Conservation (phyloP, 768 basidiomycete species). For the Gloeophyllum trabeum region DNA sequence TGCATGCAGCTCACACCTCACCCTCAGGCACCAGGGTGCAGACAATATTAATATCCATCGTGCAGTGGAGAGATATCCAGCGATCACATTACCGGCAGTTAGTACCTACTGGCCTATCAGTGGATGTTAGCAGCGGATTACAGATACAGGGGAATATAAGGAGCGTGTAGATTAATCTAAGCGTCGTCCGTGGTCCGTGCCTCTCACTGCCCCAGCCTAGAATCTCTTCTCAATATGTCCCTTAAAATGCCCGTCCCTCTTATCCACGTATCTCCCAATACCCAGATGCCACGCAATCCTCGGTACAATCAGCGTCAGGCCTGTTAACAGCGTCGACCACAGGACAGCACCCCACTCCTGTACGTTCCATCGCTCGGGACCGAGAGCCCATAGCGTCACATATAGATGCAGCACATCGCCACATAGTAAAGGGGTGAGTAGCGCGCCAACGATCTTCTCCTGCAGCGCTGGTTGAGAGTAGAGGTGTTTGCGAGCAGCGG, state of each 20-base stretch:
- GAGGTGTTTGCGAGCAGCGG: slow-evolving; percentile 49
- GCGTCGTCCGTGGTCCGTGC: too few relatives aligned
- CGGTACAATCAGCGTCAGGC: slow-evolving; percentile 56
- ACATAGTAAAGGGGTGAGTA: slow-evolving; percentile 56
- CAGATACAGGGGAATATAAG: too few relatives aligned
- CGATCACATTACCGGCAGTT: too few relatives aligned
- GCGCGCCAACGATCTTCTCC: slow-evolving; percentile 55
- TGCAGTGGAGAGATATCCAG: too few relatives aligned
- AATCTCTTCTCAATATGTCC: too few relatives aligned
- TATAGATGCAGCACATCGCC: slow-evolving; percentile 59
- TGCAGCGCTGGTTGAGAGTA: slow-evolving; percentile 48
- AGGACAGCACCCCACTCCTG: slow-evolving; percentile 57
- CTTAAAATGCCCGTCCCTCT: slow-evolving; percentile 38
- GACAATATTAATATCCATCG: too few relatives aligned
- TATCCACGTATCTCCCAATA: slow-evolving; percentile 61
- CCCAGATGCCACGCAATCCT: slow-evolving; percentile 68
- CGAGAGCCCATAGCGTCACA: slow-evolving; percentile 66
- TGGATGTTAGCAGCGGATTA: too few relatives aligned
- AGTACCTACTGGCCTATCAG: too few relatives aligned
- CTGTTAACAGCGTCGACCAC: slow-evolving; percentile 54
- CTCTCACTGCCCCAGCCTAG: too few relatives aligned
- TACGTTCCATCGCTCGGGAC: slow-evolving; percentile 56
- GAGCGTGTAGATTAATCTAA: too few relatives aligned
- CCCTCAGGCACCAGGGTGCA: too few relatives aligned
- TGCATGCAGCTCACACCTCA: too few relatives aligned